Percentiles rank a stretch among this genome's conserved stretches.
phyloP scores from a whole-genome alignment of 2,329 filamentous ascomycete species.

The Erysiphe pulchra region DNA sequence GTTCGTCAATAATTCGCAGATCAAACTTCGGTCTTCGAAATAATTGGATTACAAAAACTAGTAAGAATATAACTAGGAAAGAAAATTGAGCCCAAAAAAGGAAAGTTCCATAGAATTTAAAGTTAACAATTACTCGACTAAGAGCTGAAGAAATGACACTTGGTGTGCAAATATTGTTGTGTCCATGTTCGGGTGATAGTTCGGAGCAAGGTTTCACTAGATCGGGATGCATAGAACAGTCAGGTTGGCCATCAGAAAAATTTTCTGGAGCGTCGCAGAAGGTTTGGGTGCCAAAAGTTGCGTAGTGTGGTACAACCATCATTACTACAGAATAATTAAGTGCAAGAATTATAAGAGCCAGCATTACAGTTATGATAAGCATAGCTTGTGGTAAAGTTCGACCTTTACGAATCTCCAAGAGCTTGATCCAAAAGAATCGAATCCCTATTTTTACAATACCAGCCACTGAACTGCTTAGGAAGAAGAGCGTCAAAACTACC shows the following conservation, averaged over 20 bases:
- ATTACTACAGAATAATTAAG: slow-evolving; percentile 80
- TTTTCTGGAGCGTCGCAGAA: slow-evolving; percentile 49
- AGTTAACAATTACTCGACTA: slow-evolving; percentile 78
- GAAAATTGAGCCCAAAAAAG: slow-evolving; percentile 91
- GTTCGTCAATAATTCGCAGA: slow-evolving; percentile 56
- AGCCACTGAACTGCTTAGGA: slow-evolving; percentile 71
- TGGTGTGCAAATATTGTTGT: slow-evolving; percentile 65
- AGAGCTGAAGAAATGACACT: slow-evolving; percentile 80
- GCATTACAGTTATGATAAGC: slow-evolving; percentile 68
- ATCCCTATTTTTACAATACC: slow-evolving; percentile 76
- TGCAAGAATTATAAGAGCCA: slow-evolving; percentile 70
- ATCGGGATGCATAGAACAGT: slow-evolving; percentile 46
- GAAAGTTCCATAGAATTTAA: slow-evolving; percentile 81
- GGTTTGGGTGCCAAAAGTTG: slow-evolving; percentile 80
- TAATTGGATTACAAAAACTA: slow-evolving; percentile 55
- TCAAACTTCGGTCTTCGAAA: slow-evolving; percentile 60
- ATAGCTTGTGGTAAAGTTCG: slow-evolving; percentile 80
- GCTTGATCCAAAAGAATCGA: slow-evolving; percentile 80
- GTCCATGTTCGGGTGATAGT: slow-evolving; percentile 39
- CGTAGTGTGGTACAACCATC: slow-evolving; percentile 82
- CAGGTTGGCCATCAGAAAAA: slow-evolving; percentile 37
- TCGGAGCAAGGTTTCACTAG: slow-evolving; percentile 68
- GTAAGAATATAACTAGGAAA: slow-evolving; percentile 60
- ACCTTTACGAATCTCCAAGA: slow-evolving; percentile 77
- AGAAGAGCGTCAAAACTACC: slow-evolving; percentile 56